These are phyloP conservation scores for Plasmodium adleri DNA, from an alignment of 169 alveolate genomes.

Conservation along the genomic window DNA sequence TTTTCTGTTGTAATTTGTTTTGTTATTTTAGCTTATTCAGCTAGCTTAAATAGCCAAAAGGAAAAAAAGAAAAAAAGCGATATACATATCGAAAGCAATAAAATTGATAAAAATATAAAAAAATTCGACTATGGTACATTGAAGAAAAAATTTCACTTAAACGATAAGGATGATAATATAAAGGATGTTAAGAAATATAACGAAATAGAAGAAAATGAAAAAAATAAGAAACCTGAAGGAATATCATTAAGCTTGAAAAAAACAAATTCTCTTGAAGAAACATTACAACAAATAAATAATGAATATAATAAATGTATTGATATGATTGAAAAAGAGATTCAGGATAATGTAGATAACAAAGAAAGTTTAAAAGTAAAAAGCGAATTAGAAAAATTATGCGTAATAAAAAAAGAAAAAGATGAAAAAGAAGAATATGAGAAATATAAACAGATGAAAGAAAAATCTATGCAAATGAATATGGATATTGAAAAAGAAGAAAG, in stretches of 20 bases:
- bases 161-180: background rate
- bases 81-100: background rate
- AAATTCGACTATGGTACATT: slow-evolving; percentile 14
- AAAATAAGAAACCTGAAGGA: background rate
- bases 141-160: slow-evolving; percentile 10
- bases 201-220: background rate
- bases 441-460: background rate
- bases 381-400: slow-evolving; percentile 50
- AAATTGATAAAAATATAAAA: background rate
- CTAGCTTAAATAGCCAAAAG: background rate
- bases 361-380: slow-evolving; percentile 29
- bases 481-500: slow-evolving; percentile 1
- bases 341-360: slow-evolving; percentile 16
- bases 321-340: slow-evolving; percentile 51
- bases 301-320: slow-evolving; percentile 53
- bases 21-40: slow-evolving; percentile 4
- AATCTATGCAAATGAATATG: background rate
- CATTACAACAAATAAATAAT: background rate
- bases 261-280: background rate
- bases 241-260: background rate
- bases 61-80: slow-evolving; percentile 19
- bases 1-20: slow-evolving; percentile 10
- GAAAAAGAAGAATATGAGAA: slow-evolving; percentile 18
- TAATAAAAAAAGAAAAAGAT: slow-evolving; percentile 44
- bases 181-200: background rate